Evolutionary conservation across 2,329 filamentous ascomycete genomes (phyloP).

Genomic region (Aaosphaeria arxii): DNA sequence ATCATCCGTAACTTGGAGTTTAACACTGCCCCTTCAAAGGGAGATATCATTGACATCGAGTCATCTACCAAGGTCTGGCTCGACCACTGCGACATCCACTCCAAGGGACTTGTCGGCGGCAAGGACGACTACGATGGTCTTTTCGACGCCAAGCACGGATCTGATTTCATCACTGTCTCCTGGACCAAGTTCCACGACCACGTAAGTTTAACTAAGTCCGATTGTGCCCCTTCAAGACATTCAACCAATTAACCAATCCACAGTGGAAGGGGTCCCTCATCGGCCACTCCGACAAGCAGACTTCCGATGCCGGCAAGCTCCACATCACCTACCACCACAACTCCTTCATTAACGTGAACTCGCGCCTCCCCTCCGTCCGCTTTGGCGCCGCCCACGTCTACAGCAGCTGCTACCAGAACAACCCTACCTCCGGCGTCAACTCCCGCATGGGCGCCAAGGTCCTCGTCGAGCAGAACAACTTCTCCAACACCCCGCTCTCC

Average conservation of each 20-base stretch:
- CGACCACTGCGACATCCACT: constrained; percentile 65
- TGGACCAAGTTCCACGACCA: constrained; percentile 55
- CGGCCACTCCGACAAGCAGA: constrained; percentile 59
- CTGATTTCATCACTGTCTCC: constrained; percentile 59
- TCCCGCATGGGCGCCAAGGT: constrained; percentile 43
- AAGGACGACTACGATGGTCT: constrained; percentile 35
- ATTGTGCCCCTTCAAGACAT: constrained; percentile 2
- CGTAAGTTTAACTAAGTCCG: constrained; percentile 17
- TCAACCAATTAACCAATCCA: constrained; percentile 5
- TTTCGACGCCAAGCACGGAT: constrained; percentile 62
- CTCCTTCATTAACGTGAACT: constrained; percentile 62
- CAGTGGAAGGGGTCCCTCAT: constrained; percentile 58
- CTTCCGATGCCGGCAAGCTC: constrained; percentile 55
- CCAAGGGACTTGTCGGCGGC: constrained; percentile 40
- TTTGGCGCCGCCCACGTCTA: constrained; percentile 65
- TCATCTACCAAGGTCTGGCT: constrained; percentile 57
- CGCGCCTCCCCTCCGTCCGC: constrained; percentile 60
- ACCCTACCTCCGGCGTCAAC: constrained; percentile 40
- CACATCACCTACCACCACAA: constrained; percentile 67
- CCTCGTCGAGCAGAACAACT: constrained; percentile 46
- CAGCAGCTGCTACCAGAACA: constrained; percentile 46
- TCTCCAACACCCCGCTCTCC: constrained; percentile 58
- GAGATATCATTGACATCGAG: constrained; percentile 61
- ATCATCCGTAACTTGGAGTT: constrained; percentile 63
- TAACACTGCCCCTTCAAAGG: constrained; percentile 55